Evolutionary conservation across 306 rosid species (phyloP), one percentile per base, ranked within the genome.

Genomic region (Quercus aquifolioides): DNA sequence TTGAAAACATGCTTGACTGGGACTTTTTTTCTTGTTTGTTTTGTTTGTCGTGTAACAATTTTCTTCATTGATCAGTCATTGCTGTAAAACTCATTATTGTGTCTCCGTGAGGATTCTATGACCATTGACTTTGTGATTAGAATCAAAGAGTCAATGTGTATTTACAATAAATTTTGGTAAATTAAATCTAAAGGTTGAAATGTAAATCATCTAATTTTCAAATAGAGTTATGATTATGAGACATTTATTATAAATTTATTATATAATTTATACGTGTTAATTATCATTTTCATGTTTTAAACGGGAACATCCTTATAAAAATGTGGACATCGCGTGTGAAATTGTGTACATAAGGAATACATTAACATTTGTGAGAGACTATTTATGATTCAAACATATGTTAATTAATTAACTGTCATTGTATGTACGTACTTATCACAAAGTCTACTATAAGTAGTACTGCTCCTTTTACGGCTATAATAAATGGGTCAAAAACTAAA

Each of bases 301-400:
- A 41, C 10, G 0, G 0, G 2, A 7, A 1, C 0, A 7, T 38
- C 9, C 10, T 38, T 38, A 7, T 38, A 38, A 38, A 38, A 38
- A 1, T 38, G 2, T 7, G 2, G 43, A 38, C 1, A 41, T 8
- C 0, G 11, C 3, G 3, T 41, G 46, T 8, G 12, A 41, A 41
- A 41, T 41, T 41, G 12, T 38, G 2, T 0, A 0, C 0, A 3
- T 41, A 2, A 41, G 3, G 3, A 41, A 41, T 41, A 38, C 0
- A 8, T 38, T 7, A 41, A 8, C 46, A 41, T 2, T 41, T 8
- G 11, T 41, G 3, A 41, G 46, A 41, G 12, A 8, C 11, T 8
- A 41, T 41, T 41, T 41, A 8, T 41, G 46, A 41, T 41, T 41
- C 46, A 20, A 23, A 11, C 17, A 9, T 10, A 59, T 59, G 15